Base-by-base conservation (phyloP, 352 stramenopile genomes). In the Aphanomyces invadans region DNA sequence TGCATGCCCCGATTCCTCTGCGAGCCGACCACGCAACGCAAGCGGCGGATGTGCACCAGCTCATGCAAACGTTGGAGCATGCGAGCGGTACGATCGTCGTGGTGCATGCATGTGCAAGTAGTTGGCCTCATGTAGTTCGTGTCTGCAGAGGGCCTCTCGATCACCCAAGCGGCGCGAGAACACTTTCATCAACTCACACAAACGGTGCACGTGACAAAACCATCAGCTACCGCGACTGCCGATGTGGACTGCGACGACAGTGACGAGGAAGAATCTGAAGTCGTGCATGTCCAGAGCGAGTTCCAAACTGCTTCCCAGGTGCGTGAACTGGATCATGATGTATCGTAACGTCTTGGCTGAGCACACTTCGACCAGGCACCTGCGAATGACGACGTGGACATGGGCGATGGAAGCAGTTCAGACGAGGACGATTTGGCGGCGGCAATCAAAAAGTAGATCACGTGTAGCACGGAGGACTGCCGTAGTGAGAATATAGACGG, bases 1-100 rank as follows among this genome's bases (percentile, higher is more conserved):
- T 93, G 45, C 84, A 93, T 69, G 80, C 80, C 23, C 82, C 82
- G 3, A 90, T 93, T 57, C 79, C 84, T 28, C 65, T 91, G 38
- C 78, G 81, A 2, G 80, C 88, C 31, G 82, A 88, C 63, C 73
- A 74, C 4, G 70, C 71, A 26, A 75, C 79, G 36, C 74, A 87
- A 54, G 74, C 84, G 12, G 82, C 79, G 21, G 89, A 80, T 28
- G 90, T 90, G 81, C 78, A 81, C 9, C 68, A 89, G 68, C 67
- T 93, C 29, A 68, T 93, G 19, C 78, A 77, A 49, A 89, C 83
- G 56, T 74, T 93, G 4, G 84, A 91, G 68, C 75, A 75, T 49
- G 79, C 84, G 17, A 80, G 82, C 0, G 76, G 75, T 31, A 65
- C 65, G 15, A n/a, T 38, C 21, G 28, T 46, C 29, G 33, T 10